Base-by-base conservation (phyloP, 257 asterid genomes). In the Nyctanthes arbortristis region DNA sequence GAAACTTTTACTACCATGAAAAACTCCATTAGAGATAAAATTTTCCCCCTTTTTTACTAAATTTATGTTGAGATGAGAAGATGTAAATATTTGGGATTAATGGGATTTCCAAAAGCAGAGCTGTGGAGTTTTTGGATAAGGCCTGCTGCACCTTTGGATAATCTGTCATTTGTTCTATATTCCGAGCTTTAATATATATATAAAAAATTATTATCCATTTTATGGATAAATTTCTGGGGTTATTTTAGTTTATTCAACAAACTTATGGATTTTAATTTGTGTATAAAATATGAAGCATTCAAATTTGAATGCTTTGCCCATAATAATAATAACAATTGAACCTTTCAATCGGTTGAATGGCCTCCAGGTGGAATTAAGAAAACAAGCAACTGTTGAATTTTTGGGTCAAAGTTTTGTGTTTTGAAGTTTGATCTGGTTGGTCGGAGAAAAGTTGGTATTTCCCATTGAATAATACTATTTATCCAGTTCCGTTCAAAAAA, bases 101-200 rank as follows among this genome's bases (percentile, higher is more conserved):
- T 10, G 65, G 65, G 12, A 65, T 66, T 18, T 40, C 60, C 70
- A 32, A 18, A 39, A 66, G 70, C 84, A 78, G 90, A 87, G 87
- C 85, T 89, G 31, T 76, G 71, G 64, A 65, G 66, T 81, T 83
- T 86, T 84, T 80, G 71, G 79, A 70, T 67, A 77, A 78, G 85
- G 78, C 82, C 80, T 81, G n/a, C n/a, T n/a, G 84, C 67, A 3
- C 31, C 35, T 79, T 75, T 78, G 79, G 67, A 68, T 28, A 75
- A 73, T 37, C 65, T 57, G 73, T 18, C n/a, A 2, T 40, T 68
- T 43, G 69, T 68, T 69, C 69, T 9, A 25, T 63, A 68, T 37
- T 52, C 1, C n/a, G 59, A 36, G 37, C 68, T 66, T 63, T 31
- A 28, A 52, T 34, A n/a, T n/a, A n/a, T n/a, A n/a, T 34, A 20